These are phyloP conservation scores for Pisolithus sp. DNA, from an alignment of 768 basidiomycete species.

Conservation along the genomic window DNA sequence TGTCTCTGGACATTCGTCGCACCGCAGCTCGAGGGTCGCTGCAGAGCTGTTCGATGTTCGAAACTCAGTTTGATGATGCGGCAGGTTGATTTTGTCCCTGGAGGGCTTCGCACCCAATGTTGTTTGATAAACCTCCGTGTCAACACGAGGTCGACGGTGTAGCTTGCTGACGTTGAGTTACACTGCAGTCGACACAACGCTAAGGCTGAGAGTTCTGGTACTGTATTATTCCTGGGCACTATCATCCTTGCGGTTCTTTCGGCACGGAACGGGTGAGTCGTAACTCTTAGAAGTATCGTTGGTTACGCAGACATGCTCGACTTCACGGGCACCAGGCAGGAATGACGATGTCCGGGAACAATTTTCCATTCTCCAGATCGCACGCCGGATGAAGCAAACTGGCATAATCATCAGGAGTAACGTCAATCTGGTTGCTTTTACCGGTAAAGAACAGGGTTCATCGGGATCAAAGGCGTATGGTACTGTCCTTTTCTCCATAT, in stretches of 20 bases:
- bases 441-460: conserved; percentile 89
- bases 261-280: conserved; percentile 50
- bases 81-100: conserved; percentile 61
- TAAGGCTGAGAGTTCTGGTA: conserved; percentile 50
- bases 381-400: conserved; percentile 61
- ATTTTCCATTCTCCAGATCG: conserved; percentile 74
- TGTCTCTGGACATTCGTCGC: conserved; percentile 74
- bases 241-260: conserved; percentile 87
- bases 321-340: conserved; percentile 37
- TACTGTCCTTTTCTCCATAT: conserved; percentile 38
- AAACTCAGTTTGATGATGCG: conserved; percentile 60
- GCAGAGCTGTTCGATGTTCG: conserved; percentile 54
- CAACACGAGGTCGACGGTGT: background rate
- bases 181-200: conserved; percentile 49
- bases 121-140: conserved; percentile 50
- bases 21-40: conserved; percentile 56
- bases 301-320: background rate
- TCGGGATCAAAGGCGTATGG: conserved; percentile 75
- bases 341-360: conserved; percentile 61
- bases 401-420: conserved; percentile 66
- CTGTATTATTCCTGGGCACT: conserved; percentile 80
- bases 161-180: background rate
- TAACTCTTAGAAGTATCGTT: background rate
- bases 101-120: conserved; percentile 80
- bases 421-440: conserved; percentile 77